Conservation (phyloP, 192 early-diverging fungal genomes). For the Umbelopsis vinacea region DNA sequence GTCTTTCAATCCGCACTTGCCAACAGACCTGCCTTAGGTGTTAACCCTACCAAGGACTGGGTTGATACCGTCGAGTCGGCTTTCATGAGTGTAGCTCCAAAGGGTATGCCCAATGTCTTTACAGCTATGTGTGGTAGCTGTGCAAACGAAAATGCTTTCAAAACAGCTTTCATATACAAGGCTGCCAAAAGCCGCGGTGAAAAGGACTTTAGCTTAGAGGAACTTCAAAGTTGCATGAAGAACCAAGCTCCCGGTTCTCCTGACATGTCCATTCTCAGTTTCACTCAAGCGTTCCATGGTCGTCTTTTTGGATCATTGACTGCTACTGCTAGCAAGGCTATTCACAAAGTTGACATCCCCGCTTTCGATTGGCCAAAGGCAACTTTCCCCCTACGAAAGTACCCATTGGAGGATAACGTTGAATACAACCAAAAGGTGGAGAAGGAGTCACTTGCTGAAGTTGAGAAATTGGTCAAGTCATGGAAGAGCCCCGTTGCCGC, state of each 20-base stretch:
- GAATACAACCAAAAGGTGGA: conserved; percentile 66
- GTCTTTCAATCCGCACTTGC: conserved; percentile 67
- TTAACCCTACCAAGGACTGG: conserved; percentile 69
- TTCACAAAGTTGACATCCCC: conserved; percentile 78
- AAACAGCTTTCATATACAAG: conserved; percentile 74
- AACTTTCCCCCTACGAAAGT: conserved; percentile 69
- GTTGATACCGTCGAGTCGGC: conserved; percentile 58
- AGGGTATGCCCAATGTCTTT: conserved; percentile 71
- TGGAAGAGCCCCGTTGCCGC: conserved; percentile 62
- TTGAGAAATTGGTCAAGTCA: conserved; percentile 53
- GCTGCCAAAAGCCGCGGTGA: conserved; percentile 54
- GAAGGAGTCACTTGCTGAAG: conserved; percentile 53
- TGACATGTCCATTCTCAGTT: conserved; percentile 69
- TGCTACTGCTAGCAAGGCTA: conserved; percentile 68
- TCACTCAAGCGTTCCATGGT: conserved; percentile 67
- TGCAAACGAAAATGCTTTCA: conserved; percentile 77
- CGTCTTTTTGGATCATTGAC: conserved; percentile 72
- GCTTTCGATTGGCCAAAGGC: conserved; percentile 70
- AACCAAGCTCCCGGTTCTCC: conserved; percentile 68
- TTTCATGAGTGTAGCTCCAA: conserved; percentile 69
- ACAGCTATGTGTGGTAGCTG: conserved; percentile 77
- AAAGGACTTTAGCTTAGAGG: conserved; percentile 41
- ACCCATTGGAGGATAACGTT: conserved; percentile 63
- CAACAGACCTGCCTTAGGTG: conserved; percentile 67
- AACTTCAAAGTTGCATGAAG: conserved; percentile 63